Evolutionary conservation across 169 alveolate species (phyloP), one percentile per base, ranked within the genome.

Genomic region (Plasmodium vivax): DNA sequence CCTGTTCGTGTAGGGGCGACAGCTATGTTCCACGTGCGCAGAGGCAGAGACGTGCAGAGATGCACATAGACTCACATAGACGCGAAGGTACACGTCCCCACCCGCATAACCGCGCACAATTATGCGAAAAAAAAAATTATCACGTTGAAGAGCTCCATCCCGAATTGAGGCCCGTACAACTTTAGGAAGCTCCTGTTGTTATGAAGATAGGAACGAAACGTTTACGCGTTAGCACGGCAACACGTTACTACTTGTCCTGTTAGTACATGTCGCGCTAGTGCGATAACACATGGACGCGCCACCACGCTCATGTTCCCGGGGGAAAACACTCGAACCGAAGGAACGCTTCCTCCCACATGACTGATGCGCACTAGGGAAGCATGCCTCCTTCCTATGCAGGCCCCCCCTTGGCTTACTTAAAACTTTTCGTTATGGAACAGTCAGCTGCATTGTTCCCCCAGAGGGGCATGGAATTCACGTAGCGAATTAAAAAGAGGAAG

Each of bases 381-480:
- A 68, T 9, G 14, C 38, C 38, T 68, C 43, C 32, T 0, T 41
- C 43, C 38, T 30, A 23, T 51, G 23, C 7, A 68, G 19, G 3
- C 56, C 23, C n/a, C 30, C 38, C 72, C 9, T 34, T 83, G 38
- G 8, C 27, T 36, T 82, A 92, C 95, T 36, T 58, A 45, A 81
- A 92, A 30, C 71, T 73, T 14, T 72, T 83, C 19, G 85, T 72
- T 82, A 92, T 81, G 43, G 95, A 92, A 56, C 95, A 92, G 10
- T 92, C 95, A 30, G 51, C 16, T 32, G 91, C 72, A 8, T 27
- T 82, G 43, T 68, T 72, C 7, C 95, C 81, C 23, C 82, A 82
- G 30, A 92, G 92, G 56, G 95, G 95, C 95, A 92, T 92, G 27
- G 95, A 92, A 92, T 92, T 92, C 23, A 79, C 95, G 45, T 92